phyloP scores from a whole-genome alignment of 768 basidiomycete genomes.

The Tylopilus intermedius region DNA sequence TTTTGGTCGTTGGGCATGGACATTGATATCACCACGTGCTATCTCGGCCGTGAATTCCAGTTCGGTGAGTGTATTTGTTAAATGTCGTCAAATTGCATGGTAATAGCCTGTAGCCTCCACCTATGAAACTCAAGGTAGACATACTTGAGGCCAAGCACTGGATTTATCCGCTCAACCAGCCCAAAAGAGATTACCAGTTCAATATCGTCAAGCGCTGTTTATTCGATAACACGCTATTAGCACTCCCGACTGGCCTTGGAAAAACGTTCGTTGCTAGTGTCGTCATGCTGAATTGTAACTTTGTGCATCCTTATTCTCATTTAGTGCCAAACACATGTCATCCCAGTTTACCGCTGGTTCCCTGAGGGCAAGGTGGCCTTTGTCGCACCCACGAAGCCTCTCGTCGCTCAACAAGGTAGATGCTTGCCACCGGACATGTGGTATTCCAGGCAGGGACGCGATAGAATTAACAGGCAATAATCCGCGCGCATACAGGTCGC shows the following conservation, averaged over 20 bases:
- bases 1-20: neutral
- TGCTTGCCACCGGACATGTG: slow-evolving; percentile 89
- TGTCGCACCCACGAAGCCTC: slow-evolving; percentile 92
- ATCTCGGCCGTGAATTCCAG: slow-evolving; percentile 17
- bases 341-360: slow-evolving; percentile 84
- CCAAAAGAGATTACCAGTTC: slow-evolving; percentile 89
- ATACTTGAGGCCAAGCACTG: slow-evolving; percentile 75
- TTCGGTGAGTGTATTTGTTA: slow-evolving; percentile 22
- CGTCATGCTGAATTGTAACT: slow-evolving; percentile 88
- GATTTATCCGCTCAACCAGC: slow-evolving; percentile 86
- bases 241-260: slow-evolving; percentile 91
- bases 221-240: slow-evolving; percentile 90
- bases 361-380: slow-evolving; percentile 90
- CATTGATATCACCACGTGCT: slow-evolving; percentile 3
- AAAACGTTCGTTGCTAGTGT: slow-evolving; percentile 98
- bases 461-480: slow-evolving; percentile 83
- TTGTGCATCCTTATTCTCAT: neutral
- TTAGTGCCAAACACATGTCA: slow-evolving; percentile 4
- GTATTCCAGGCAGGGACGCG: slow-evolving; percentile 84
- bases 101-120: slow-evolving; percentile 45
- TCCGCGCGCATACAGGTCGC: slow-evolving; percentile 45
- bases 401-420: slow-evolving; percentile 93
- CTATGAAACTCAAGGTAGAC: slow-evolving; percentile 77
- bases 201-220: slow-evolving; percentile 85
- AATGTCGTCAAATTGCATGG: neutral